Conservation (phyloP, 208 protist species). For the Lotmaria passim region DNA sequence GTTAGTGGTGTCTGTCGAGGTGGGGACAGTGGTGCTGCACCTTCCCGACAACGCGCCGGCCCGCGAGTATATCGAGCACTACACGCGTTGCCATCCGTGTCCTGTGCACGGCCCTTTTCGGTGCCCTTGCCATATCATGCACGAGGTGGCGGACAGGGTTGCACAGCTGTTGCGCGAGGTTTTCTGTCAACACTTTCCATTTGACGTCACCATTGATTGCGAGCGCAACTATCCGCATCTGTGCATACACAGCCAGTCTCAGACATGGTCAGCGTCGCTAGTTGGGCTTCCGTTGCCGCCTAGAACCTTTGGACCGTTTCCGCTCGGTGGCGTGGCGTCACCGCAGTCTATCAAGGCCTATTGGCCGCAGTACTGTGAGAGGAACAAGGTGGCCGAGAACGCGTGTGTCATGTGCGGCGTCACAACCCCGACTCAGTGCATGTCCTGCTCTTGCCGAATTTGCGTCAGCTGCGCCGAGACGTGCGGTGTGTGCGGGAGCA, state of each 20-base stretch:
- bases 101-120: constrained; percentile 61
- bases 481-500: constrained; percentile 35
- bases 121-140: constrained; percentile 58
- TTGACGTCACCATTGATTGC: constrained; percentile 39
- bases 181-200: constrained; percentile 25
- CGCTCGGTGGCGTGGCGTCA: constrained; percentile 26
- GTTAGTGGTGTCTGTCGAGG: constrained; percentile 22
- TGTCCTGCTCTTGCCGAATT: constrained; percentile 38
- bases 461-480: constrained; percentile 38
- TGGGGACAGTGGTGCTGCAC: constrained; percentile 21
- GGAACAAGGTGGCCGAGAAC: constrained; percentile 22
- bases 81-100: constrained; percentile 33
- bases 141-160: constrained; percentile 33
- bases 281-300: constrained; percentile 32
- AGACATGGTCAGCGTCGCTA: constrained; percentile 29
- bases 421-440: constrained; percentile 8
- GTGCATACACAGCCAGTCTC: constrained; percentile 27
- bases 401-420: constrained; percentile 30
- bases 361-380: constrained; percentile 24
- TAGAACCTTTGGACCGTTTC: constrained; percentile 31
- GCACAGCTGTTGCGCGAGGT: constrained; percentile 48
- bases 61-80: constrained; percentile 2
- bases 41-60: neutral
- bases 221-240: constrained; percentile 27
- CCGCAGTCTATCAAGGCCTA: constrained; percentile 28